Evolutionary conservation across 495 filamentous ascomycete species (phyloP).

Genomic region (Penicillium canescens): DNA sequence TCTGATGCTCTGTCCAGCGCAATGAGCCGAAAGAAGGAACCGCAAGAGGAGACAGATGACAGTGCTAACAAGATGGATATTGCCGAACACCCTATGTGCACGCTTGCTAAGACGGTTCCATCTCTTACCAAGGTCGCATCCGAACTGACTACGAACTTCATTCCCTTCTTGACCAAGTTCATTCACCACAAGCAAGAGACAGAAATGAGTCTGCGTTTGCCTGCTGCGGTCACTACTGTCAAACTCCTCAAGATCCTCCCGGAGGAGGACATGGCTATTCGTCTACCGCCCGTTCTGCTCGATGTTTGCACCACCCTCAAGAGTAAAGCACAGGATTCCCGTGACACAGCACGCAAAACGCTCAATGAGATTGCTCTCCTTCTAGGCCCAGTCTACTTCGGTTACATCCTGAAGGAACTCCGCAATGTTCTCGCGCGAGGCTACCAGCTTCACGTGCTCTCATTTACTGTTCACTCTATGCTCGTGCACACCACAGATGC

Average conservation of each 20-base stretch:
- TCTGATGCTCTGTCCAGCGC: slow-evolving; percentile 69
- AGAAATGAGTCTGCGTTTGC: slow-evolving; percentile 86
- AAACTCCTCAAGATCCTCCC: slow-evolving; percentile 84
- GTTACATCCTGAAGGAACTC: slow-evolving; percentile 91
- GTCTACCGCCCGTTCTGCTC: slow-evolving; percentile 78
- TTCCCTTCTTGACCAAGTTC: slow-evolving; percentile 74
- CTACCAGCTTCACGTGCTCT: slow-evolving; percentile 93
- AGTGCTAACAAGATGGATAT: slow-evolving; percentile 31
- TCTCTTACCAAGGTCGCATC: slow-evolving; percentile 65
- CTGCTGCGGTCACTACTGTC: slow-evolving; percentile 80
- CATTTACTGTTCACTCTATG: slow-evolving; percentile 92
- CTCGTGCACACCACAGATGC: slow-evolving; percentile 72
- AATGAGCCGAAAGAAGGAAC: slow-evolving; percentile 38
- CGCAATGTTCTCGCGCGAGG: slow-evolving; percentile 76
- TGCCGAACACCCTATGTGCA: slow-evolving; percentile 33
- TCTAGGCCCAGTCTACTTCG: slow-evolving; percentile 78
- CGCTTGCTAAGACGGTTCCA: slow-evolving; percentile 67
- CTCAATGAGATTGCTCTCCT: slow-evolving; percentile 77
- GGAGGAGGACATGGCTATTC: slow-evolving; percentile 63
- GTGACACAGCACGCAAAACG: slow-evolving; percentile 88
- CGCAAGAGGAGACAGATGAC: slow-evolving; percentile 36
- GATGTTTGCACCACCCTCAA: slow-evolving; percentile 92
- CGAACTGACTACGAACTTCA: slow-evolving; percentile 72
- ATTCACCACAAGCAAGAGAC: slow-evolving; percentile 93
- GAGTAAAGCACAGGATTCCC: slow-evolving; percentile 81